These are phyloP conservation scores for Huntiella moniliformis DNA, from an alignment of 2,329 filamentous ascomycete species.

Conservation along the genomic window DNA sequence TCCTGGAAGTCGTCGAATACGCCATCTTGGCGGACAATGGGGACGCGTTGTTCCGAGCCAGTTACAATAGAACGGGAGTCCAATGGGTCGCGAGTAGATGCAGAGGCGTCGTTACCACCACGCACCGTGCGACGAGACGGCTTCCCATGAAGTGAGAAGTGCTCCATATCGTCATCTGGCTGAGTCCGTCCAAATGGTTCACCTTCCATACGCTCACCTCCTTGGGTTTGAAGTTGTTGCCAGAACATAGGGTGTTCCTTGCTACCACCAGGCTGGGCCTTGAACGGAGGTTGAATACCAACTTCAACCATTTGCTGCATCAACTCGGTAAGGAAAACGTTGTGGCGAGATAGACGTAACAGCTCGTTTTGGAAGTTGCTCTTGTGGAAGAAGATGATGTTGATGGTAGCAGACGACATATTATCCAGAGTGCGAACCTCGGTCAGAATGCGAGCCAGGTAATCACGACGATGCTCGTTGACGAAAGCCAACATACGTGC, in stretches of 20 bases:
- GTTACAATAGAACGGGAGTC: conserved; percentile 4
- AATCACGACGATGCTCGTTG: conserved; percentile 69
- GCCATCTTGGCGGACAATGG: conserved; percentile 9
- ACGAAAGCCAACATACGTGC: conserved; percentile 69
- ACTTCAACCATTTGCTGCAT: conserved; percentile 71
- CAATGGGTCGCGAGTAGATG: neutral
- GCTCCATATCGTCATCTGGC: conserved; percentile 3
- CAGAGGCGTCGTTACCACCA: neutral
- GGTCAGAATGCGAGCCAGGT: conserved; percentile 67
- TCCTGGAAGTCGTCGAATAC: conserved; percentile 25
- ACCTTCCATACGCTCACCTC: neutral
- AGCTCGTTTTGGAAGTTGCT: conserved; percentile 92
- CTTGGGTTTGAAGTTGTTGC: conserved; percentile 15
- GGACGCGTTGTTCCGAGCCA: conserved; percentile 7
- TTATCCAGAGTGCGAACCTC: conserved; percentile 66
- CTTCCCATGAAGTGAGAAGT: conserved; percentile 5
- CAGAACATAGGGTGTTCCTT: conserved; percentile 47
- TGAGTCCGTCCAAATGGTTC: neutral
- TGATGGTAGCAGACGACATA: conserved; percentile 70
- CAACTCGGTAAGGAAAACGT: conserved; percentile 83
- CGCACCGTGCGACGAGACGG: conserved; percentile 1
- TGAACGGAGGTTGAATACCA: conserved; percentile 61
- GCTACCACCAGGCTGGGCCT: conserved; percentile 45
- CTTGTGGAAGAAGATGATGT: conserved; percentile 95
- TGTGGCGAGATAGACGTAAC: conserved; percentile 71